Percentiles rank a stretch among this genome's conserved stretches.
Evolutionary conservation across 768 basidiomycete genomes (phyloP).

Genomic region (Sporobolomyces phaffii): DNA sequence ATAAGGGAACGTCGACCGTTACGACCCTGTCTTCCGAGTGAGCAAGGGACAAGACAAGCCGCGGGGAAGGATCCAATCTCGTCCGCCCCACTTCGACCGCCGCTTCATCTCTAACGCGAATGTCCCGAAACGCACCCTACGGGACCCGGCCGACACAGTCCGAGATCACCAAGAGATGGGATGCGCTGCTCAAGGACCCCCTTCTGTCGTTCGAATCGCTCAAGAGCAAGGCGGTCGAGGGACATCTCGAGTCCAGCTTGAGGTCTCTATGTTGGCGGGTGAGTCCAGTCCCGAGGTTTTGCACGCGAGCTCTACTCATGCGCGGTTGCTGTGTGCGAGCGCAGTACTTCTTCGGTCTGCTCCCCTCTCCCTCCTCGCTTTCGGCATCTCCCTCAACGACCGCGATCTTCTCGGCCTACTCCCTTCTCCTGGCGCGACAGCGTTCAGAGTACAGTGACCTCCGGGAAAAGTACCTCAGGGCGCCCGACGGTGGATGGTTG

Average conservation of each 20-base stretch:
- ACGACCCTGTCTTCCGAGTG: too few relatives aligned
- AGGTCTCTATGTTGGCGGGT: slow-evolving; percentile 40
- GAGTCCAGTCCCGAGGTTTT: background rate
- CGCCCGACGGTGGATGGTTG: slow-evolving; percentile 80
- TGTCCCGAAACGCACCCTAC: background rate
- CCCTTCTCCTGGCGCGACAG: slow-evolving; percentile 34
- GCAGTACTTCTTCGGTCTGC: slow-evolving; percentile 34
- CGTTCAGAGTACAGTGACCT: slow-evolving; percentile 53
- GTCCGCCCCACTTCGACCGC: background rate
- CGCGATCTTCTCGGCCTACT: slow-evolving; percentile 28
- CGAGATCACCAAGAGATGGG: slow-evolving; percentile 14
- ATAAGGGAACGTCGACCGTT: too few relatives aligned
- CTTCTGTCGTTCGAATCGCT: slow-evolving; percentile 22
- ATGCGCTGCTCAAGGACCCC: slow-evolving; percentile 19
- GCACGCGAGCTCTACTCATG: too few relatives aligned
- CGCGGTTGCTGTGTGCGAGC: slow-evolving; percentile 4
- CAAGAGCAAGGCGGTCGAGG: slow-evolving; percentile 11
- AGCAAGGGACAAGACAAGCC: too few relatives aligned
- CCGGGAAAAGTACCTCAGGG: slow-evolving; percentile 64
- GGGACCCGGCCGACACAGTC: background rate
- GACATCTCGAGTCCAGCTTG: slow-evolving; percentile 13
- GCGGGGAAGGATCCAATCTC: too few relatives aligned
- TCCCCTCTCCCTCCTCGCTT: slow-evolving; percentile 29
- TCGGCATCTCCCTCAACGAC: background rate
- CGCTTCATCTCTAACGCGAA: too few relatives aligned